Evolutionary conservation across 176 grass and related monocot genomes (phyloP), one percentile per base, ranked within the genome.

Genomic region (Phyllostachys edulis): DNA sequence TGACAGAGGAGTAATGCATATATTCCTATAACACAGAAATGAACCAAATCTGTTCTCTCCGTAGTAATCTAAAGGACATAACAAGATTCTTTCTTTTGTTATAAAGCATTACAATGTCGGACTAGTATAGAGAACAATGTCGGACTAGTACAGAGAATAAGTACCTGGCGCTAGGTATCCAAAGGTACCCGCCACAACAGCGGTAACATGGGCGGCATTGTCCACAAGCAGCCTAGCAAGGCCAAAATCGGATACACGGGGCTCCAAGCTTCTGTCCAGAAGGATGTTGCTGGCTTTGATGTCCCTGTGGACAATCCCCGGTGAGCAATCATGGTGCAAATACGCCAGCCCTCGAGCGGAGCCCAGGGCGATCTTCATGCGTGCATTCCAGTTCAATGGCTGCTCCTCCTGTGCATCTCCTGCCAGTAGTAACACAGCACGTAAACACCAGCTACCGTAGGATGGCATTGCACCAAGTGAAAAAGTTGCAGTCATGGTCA

Each of bases 231-330:
- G 87, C 71, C 91, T 96, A 21, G 96, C 91, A 49, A 96, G 87
- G 52, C 96, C 91, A 57, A 96, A 99, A 85, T 99, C 96, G 26
- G 96, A 99, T 6, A 96, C 87, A 9, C 86, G 93, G 5, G 96
- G 96, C 78, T 96, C 96, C 63, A 99, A 64, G 84, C 75, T 94
- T 65, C 69, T 91, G 77, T 99, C 93, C 20, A 99, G 93, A 82
- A 99, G 93, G 86, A 99, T 90, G 74, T 99, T 99, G 63, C 93
- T 99, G 15, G 96, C 92, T 85, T 99, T 99, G 38, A 99, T 96
- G 64, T 96, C 96, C 67, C 91, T 85, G 63, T 99, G 96, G 57
- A 96, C 86, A 11, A 99, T 99, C 38, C 87, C 91, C 11, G 96
- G 96, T 0, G 96, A 96, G 39, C 96, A 99, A 54, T 99, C 93